Evolutionary conservation across 1,139 yeast genomes (phyloP).

Genomic region (Suhomyces yuchorum): DNA sequence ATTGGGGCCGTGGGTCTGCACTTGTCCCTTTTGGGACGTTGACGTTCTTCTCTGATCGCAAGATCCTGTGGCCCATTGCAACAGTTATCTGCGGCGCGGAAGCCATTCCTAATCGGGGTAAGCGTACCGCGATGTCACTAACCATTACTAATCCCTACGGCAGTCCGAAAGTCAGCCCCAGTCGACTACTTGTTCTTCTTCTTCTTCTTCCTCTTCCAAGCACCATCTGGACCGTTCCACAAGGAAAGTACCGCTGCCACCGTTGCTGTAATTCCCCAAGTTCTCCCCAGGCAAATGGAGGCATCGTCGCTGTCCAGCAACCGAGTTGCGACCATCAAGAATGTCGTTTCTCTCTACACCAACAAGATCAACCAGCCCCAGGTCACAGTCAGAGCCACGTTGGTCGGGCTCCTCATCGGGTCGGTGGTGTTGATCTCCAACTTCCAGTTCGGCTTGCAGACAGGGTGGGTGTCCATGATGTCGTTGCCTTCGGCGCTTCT

Average conservation of each 20-base stretch:
- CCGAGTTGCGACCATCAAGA: slow-evolving; percentile 1
- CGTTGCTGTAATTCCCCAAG: background rate
- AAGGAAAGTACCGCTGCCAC: background rate
- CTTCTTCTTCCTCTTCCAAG: background rate
- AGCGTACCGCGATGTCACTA: slow-evolving; percentile 2
- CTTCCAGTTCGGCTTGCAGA: slow-evolving; percentile 94
- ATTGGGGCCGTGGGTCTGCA: no score
- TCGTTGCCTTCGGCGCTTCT: slow-evolving; percentile 91
- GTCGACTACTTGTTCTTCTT: background rate
- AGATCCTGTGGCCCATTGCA: background rate
- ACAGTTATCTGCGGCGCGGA: slow-evolving; percentile 1
- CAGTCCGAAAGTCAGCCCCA: background rate
- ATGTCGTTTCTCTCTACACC: slow-evolving; percentile 11
- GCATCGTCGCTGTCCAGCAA: slow-evolving; percentile 1
- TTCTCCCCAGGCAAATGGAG: background rate
- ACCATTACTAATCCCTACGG: background rate
- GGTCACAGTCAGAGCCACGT: slow-evolving; percentile 68
- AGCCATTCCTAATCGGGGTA: slow-evolving; percentile 2
- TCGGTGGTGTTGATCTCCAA: slow-evolving; percentile 81
- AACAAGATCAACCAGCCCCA: slow-evolving; percentile 54
- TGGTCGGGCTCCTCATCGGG: slow-evolving; percentile 77
- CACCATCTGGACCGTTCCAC: background rate
- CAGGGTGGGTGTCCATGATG: slow-evolving; percentile 99
- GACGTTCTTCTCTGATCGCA: background rate
- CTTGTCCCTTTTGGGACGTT: background rate